These are phyloP conservation scores for Hibiscus tridactylites DNA, from an alignment of 345 rosid genomes.

Conservation along the genomic window DNA sequence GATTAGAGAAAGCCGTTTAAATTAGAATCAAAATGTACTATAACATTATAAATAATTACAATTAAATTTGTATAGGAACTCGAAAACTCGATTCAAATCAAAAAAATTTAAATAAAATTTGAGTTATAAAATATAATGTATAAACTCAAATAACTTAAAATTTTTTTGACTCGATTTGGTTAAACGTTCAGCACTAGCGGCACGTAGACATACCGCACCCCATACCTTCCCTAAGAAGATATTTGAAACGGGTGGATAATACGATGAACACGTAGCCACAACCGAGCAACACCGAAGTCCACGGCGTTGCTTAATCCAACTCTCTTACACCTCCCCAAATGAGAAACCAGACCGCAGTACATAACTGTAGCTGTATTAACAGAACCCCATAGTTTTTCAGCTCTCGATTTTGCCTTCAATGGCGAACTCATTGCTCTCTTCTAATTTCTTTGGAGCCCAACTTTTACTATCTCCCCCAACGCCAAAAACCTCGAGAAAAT, in stretches of 20 bases:
- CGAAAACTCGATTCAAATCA: no score
- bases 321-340: neutral
- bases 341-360: neutral
- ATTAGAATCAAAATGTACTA: no score
- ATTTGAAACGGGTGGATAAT: conserved; percentile 25
- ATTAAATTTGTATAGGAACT: no score
- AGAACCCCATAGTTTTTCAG: neutral
- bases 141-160: no score
- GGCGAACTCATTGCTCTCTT: conserved; percentile 31
- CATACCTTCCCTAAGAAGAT: no score
- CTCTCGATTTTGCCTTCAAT: conserved; percentile 28
- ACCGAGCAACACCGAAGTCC: conserved; percentile 20
- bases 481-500: conserved; percentile 39
- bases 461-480: conserved; percentile 41
- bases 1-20: no score
- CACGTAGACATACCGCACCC: no score
- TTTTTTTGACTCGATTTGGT: no score
- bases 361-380: neutral
- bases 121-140: no score
- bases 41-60: no score
- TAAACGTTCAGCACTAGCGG: no score
- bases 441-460: conserved; percentile 34
- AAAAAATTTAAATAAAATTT: no score
- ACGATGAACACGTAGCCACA: conserved; percentile 34
- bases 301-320: conserved; percentile 23